Percentiles rank a stretch among this genome's conserved stretches.
Evolutionary conservation across 2,329 filamentous ascomycete genomes (phyloP).

Genomic region (Cladophialophora immunda): DNA sequence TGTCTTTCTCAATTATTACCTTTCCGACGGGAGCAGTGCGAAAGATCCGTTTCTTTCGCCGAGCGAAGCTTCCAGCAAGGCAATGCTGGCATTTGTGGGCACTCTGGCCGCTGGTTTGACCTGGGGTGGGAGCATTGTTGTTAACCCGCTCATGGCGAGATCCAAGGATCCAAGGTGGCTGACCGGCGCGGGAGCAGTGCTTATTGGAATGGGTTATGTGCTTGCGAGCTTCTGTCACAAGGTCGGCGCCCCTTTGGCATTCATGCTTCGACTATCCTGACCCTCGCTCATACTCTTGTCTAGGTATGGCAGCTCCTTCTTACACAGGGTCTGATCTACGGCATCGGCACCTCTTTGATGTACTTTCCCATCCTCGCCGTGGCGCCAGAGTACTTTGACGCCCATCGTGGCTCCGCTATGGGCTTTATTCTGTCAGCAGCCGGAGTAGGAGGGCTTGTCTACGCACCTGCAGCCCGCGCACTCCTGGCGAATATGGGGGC

Average conservation of each 20-base stretch:
- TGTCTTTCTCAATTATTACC: constrained; percentile 61
- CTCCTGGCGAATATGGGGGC: constrained; percentile 48
- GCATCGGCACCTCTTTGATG: constrained; percentile 68
- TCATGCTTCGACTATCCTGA: neutral
- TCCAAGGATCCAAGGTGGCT: constrained; percentile 51
- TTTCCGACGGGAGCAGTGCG: constrained; percentile 45
- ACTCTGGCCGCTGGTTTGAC: constrained; percentile 60
- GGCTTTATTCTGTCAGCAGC: constrained; percentile 67
- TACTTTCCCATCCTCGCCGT: constrained; percentile 66
- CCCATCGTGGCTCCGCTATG: constrained; percentile 66
- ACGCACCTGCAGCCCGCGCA: constrained; percentile 49
- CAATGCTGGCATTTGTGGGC: constrained; percentile 59
- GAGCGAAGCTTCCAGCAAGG: constrained; percentile 48
- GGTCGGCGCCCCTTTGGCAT: constrained; percentile 28
- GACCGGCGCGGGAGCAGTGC: constrained; percentile 52
- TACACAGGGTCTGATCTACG: constrained; percentile 68
- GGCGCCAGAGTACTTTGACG: constrained; percentile 69
- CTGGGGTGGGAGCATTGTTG: constrained; percentile 59
- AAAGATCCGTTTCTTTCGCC: constrained; percentile 51
- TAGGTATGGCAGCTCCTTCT: constrained; percentile 69
- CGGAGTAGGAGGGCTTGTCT: constrained; percentile 67
- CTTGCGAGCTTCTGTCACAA: constrained; percentile 49
- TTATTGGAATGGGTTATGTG: constrained; percentile 55
- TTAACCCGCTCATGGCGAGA: constrained; percentile 59
- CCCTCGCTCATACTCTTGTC: neutral